Conservation (phyloP, 2,329 filamentous ascomycete genomes). For the Apiospora malaysiana region DNA sequence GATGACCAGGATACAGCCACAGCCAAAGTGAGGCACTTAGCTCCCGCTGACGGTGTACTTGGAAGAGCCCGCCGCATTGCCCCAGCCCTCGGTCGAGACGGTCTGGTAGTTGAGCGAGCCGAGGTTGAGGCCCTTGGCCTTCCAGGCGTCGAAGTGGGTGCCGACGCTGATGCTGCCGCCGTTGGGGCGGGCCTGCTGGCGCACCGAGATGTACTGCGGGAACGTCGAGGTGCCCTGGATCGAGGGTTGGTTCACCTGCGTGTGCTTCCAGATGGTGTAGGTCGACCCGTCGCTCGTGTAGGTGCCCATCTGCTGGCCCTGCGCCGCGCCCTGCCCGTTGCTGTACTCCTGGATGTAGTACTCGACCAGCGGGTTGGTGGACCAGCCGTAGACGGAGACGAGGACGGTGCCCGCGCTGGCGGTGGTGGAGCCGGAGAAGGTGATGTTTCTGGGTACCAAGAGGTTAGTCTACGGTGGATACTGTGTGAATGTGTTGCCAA, state of each 20-base stretch:
- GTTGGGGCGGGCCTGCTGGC: constrained; percentile 49
- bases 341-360: constrained; percentile 47
- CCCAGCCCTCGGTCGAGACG: constrained; percentile 56
- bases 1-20: not conserved
- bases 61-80: constrained; percentile 36
- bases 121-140: constrained; percentile 50
- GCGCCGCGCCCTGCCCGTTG: constrained; percentile 37
- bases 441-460: constrained; percentile 34
- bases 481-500: not conserved
- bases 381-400: constrained; percentile 46
- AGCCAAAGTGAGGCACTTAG: not conserved
- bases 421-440: constrained; percentile 35
- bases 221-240: constrained; percentile 55
- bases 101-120: constrained; percentile 58
- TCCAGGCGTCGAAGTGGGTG: constrained; percentile 61
- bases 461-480: not conserved
- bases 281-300: constrained; percentile 40
- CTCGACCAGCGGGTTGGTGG: constrained; percentile 44
- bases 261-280: constrained; percentile 44
- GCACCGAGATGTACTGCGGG: constrained; percentile 56
- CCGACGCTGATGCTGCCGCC: constrained; percentile 53
- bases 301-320: constrained; percentile 40
- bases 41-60: constrained; percentile 35
- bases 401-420: constrained; percentile 37
- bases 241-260: constrained; percentile 49